A percentile compares a stretch with the other conserved stretches of the same genome.
phyloP scores from a whole-genome alignment of 257 asterid species.

The Gentiana macrophylla region DNA sequence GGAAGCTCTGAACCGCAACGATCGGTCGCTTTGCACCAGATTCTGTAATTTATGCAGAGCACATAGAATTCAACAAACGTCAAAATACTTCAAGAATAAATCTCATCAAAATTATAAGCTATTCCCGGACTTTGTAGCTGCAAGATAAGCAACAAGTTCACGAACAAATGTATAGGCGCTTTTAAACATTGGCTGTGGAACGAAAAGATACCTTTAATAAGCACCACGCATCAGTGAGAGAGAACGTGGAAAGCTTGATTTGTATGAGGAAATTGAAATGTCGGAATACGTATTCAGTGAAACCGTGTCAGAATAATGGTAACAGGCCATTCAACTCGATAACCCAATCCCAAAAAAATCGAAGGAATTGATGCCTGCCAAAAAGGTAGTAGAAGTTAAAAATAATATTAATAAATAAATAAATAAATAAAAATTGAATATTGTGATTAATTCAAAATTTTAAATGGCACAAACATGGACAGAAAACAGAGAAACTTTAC shows the following conservation, averaged over 20 bases:
- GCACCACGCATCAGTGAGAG: conserved; percentile 80
- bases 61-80: not conserved
- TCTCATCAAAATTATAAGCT: too few species aligned
- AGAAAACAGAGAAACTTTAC: conserved; percentile 3
- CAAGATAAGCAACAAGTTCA: not conserved
- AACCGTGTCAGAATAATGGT: conserved; percentile 61
- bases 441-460: too few species aligned
- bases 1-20: conserved; percentile 37
- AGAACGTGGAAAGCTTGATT: conserved; percentile 92
- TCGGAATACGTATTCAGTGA: conserved; percentile 74
- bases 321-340: conserved; percentile 92
- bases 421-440: too few species aligned
- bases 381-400: too few species aligned
- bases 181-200: not conserved
- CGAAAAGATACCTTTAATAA: conserved; percentile 52
- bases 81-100: not conserved
- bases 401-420: conserved; percentile 7
- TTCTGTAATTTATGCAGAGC: conserved; percentile 12
- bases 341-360: conserved; percentile 90
- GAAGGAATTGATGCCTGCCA: conserved; percentile 80
- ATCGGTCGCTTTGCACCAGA: conserved; percentile 22
- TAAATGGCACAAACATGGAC: too few species aligned
- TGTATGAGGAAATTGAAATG: conserved; percentile 76
- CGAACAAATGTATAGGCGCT: not conserved
- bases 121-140: too few species aligned